These are phyloP conservation scores for Malassezia psittaci DNA, from an alignment of 1,284 basidiomycete species.

Conservation along the genomic window DNA sequence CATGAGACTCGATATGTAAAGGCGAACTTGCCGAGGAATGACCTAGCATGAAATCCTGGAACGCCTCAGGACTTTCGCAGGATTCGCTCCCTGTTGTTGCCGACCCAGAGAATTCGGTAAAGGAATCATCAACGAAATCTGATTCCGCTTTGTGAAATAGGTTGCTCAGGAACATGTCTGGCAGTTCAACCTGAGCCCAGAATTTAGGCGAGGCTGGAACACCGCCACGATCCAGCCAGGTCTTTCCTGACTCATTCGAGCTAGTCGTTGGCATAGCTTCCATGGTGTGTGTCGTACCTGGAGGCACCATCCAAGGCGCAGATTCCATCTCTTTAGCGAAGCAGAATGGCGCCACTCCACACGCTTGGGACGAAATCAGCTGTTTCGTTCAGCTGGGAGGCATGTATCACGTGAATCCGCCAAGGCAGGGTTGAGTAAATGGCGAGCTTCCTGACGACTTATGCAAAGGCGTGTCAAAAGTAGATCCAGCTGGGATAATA, in stretches of 20 bases:
- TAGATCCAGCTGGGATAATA: conserved; percentile 1
- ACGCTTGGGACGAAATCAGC: conserved; percentile 15
- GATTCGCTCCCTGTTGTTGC: conserved; percentile 5
- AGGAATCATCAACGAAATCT: conserved; percentile 3
- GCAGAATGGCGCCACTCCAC: conserved; percentile 7
- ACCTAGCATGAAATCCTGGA: conserved; percentile 12
- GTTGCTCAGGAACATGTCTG: conserved; percentile 18
- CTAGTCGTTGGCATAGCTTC: background rate
- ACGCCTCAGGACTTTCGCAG: conserved; percentile 9
- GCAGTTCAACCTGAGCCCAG: conserved; percentile 14
- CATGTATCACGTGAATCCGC: conserved; percentile 3
- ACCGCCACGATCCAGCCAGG: background rate
- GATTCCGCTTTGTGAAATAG: conserved; percentile 7
- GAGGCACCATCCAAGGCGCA: background rate
- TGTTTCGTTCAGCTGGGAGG: conserved; percentile 9
- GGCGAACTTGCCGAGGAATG: background rate
- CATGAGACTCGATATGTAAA: background rate
- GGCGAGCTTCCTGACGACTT: conserved; percentile 7
- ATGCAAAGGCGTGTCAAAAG: conserved; percentile 6
- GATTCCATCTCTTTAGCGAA: background rate
- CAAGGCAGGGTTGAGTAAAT: background rate
- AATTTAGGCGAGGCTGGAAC: conserved; percentile 4
- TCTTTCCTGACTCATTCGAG: no score
- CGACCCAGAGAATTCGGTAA: conserved; percentile 10
- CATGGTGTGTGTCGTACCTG: background rate